Base-by-base conservation (phyloP, 768 basidiomycete genomes). In the Clitopilus hobsonii region DNA sequence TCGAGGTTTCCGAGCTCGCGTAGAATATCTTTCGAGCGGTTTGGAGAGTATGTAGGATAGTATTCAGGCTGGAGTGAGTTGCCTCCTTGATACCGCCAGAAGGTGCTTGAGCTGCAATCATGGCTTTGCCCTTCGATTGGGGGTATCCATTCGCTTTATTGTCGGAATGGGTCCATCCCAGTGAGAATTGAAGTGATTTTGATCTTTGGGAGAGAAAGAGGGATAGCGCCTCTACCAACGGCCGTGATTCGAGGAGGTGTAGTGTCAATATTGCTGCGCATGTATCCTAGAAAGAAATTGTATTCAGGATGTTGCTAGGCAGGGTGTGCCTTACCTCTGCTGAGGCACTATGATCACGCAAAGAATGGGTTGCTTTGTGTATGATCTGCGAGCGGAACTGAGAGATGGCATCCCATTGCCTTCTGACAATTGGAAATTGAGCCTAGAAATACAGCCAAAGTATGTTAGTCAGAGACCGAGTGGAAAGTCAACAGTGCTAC, bases 371-470 rank as follows among this genome's bases (percentile, higher is more conserved):
- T n/a, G 94, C 90, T 63, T 85, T 87, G 61, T 94, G 89, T 20
- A 89, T 82, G 58, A 98, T 95, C 64, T 96, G 94, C 0, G 86
- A 75, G 41, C 93, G 86, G 65, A 96, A 93, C 60, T 89, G 91
- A 4, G 85, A 83, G 6, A 98, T 83, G 0, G 83, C 78, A 55
- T 96, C 95, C 95, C 94, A 98, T 69, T 98, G 95, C 29, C 92
- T 86, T 60, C 93, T 89, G 2, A 93, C 83, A 4, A 98, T 74
- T 24, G 94, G 92, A 60, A 95, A 88, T 69, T 94, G 91, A 48
- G 83, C 82, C 93, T 94, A 14, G 47, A 36, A 1, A 6, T 51
- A 29, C 32, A 54, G 22, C 6, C 27, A 49, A 52, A 48, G n/a
- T n/a, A n/a, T n/a, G n/a, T n/a, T n/a, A n/a, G n/a, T n/a, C n/a